Evolutionary conservation across 2,329 filamentous ascomycete genomes (phyloP).

Genomic region (Cladorrhinum sp.): DNA sequence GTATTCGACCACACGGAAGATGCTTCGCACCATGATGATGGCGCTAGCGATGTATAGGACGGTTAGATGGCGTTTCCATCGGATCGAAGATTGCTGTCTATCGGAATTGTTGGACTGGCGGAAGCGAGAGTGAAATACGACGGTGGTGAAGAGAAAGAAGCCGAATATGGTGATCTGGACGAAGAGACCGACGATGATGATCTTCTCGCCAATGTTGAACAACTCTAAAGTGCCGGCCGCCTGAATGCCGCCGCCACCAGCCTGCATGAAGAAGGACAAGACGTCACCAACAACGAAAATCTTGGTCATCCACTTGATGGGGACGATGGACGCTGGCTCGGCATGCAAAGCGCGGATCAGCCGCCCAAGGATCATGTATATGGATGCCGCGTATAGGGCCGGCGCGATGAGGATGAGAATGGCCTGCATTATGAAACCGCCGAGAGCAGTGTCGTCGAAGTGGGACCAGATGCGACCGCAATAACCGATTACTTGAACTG

Average conservation of each 20-base stretch:
- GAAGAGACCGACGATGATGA: conserved; percentile 52
- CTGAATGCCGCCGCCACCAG: conserved; percentile 31
- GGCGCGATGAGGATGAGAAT: conserved; percentile 19
- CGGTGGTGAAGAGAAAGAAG: conserved; percentile 28
- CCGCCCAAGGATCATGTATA: conserved; percentile 30
- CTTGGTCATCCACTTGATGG: conserved; percentile 29
- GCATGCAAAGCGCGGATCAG: conserved; percentile 31
- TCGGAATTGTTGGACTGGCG: neutral
- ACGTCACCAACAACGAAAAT: conserved; percentile 35
- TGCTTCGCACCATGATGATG: conserved; percentile 44
- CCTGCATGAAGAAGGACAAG: conserved; percentile 32
- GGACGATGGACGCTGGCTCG: conserved; percentile 23
- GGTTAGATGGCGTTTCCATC: conserved; percentile 32
- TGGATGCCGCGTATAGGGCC: conserved; percentile 21
- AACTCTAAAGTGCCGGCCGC: conserved; percentile 26
- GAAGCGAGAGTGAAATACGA: conserved; percentile 10
- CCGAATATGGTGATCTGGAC: conserved; percentile 56
- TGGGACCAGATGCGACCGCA: neutral
- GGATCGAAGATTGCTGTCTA: neutral
- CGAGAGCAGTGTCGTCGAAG: neutral
- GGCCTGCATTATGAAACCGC: conserved; percentile 15
- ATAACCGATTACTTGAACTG: conserved; percentile 1
- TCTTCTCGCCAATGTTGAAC: conserved; percentile 39
- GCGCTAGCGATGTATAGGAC: conserved; percentile 34
- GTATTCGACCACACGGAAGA: conserved; percentile 49